These are phyloP conservation scores for Trametes gibbosa DNA, from an alignment of 768 basidiomycete genomes.

Conservation along the genomic window DNA sequence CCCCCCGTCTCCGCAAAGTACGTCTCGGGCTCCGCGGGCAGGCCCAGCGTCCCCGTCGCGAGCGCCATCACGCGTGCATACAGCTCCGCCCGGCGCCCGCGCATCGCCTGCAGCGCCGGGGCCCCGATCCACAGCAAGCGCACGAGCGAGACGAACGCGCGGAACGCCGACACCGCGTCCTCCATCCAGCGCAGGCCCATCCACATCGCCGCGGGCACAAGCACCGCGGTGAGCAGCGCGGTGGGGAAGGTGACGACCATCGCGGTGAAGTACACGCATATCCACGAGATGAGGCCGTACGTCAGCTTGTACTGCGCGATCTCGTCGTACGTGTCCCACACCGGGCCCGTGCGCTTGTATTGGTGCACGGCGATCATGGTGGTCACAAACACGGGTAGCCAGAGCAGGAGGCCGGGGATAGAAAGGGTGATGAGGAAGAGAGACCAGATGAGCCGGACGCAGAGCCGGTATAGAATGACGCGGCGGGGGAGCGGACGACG, in stretches of 20 bases:
- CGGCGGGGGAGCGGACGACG: slow-evolving; percentile 53
- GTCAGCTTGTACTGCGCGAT: slow-evolving; percentile 88
- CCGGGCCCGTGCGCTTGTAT: slow-evolving; percentile 78
- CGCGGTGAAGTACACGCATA: slow-evolving; percentile 59
- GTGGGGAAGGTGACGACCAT: slow-evolving; percentile 62
- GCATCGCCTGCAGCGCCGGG: slow-evolving; percentile 50
- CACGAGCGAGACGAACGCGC: slow-evolving; percentile 63
- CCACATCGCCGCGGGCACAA: slow-evolving; percentile 83
- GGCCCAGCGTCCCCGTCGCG: slow-evolving; percentile 52
- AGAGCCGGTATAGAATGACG: slow-evolving; percentile 60
- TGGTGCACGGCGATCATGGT: slow-evolving; percentile 69
- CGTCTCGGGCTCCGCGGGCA: slow-evolving; percentile 68
- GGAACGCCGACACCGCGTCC: slow-evolving; percentile 75
- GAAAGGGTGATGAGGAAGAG: slow-evolving; percentile 61
- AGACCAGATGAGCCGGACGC: slow-evolving; percentile 64
- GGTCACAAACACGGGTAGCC: slow-evolving; percentile 75
- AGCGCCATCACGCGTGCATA: slow-evolving; percentile 66
- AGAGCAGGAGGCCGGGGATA: slow-evolving; percentile 74
- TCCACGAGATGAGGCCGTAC: slow-evolving; percentile 74
- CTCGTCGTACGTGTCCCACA: slow-evolving; percentile 87
- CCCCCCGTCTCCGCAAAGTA: slow-evolving; percentile 60
- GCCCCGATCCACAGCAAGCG: slow-evolving; percentile 65
- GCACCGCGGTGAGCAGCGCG: slow-evolving; percentile 50
- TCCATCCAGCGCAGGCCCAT: slow-evolving; percentile 87
- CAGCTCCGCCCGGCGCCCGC: slow-evolving; percentile 52